Evolutionary conservation across 129 eudicot species (phyloP).

Genomic region (Gnaphalium uliginosum): DNA sequence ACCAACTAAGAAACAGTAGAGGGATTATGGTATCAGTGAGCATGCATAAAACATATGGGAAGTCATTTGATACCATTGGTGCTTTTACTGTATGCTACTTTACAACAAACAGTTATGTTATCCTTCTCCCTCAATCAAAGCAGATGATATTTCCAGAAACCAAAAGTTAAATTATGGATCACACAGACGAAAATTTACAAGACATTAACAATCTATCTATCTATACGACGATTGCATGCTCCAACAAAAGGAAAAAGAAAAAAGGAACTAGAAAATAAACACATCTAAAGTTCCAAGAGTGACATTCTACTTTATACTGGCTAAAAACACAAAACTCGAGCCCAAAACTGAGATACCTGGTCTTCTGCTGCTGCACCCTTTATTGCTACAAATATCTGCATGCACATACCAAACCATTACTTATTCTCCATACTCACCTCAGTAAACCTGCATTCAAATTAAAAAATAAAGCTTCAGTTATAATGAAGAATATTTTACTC

Average conservation of each 20-base stretch:
- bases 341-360: not conserved
- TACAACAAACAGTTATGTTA: not conserved
- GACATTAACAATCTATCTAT: conserved; percentile 23
- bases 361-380: conserved; percentile 7
- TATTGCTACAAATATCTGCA: not conserved
- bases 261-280: not conserved
- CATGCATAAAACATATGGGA: not conserved
- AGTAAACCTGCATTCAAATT: no score
- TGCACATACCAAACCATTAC: conserved; percentile 15
- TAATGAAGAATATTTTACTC: no score
- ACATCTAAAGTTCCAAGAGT: conserved; percentile 7
- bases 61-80: not conserved
- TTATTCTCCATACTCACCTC: no score
- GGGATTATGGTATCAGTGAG: no score
- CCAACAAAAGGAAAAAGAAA: not conserved
- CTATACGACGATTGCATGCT: not conserved
- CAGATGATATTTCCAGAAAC: not conserved
- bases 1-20: no score
- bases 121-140: no score
- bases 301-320: conserved; percentile 9
- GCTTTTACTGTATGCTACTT: not conserved
- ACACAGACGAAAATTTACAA: conserved; percentile 4
- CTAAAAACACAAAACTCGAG: not conserved
- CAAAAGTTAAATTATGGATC: conserved; percentile 1
- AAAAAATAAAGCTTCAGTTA: not conserved